phyloP scores from a whole-genome alignment of 2,329 filamentous ascomycete species.

The Ampelomyces quisqualis region DNA sequence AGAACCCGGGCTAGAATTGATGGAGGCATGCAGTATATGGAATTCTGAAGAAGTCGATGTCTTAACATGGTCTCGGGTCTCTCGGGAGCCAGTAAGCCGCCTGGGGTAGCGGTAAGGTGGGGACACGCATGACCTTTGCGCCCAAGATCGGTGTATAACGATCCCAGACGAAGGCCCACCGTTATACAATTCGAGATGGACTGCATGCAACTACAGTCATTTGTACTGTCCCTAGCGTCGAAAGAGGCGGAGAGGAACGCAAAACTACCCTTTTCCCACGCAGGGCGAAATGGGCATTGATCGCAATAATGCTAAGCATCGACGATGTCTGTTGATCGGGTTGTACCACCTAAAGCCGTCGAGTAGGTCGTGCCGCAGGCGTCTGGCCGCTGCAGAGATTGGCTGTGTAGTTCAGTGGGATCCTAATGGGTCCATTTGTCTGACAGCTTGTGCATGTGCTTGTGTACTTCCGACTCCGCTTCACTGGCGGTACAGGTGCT shows the following conservation, averaged over 20 bases:
- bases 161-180: background rate
- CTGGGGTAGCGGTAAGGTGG: background rate
- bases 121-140: background rate
- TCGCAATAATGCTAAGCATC: background rate
- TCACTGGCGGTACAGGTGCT: too few relatives aligned
- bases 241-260: too few relatives aligned
- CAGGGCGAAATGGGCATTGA: too few relatives aligned
- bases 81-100: background rate
- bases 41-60: constrained; percentile 1
- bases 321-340: background rate
- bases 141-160: background rate
- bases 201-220: too few relatives aligned
- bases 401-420: background rate
- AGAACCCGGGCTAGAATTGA: background rate
- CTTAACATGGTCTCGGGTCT: background rate
- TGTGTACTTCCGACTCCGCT: constrained; percentile 6
- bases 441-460: constrained; percentile 7
- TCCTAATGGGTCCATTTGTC: background rate
- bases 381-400: background rate
- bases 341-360: too few relatives aligned
- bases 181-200: background rate
- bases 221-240: too few relatives aligned
- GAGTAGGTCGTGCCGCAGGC: background rate
- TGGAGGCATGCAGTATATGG: background rate
- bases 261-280: too few relatives aligned